Conservation (phyloP, 345 rosid species). For the Hirschfeldia incana region DNA sequence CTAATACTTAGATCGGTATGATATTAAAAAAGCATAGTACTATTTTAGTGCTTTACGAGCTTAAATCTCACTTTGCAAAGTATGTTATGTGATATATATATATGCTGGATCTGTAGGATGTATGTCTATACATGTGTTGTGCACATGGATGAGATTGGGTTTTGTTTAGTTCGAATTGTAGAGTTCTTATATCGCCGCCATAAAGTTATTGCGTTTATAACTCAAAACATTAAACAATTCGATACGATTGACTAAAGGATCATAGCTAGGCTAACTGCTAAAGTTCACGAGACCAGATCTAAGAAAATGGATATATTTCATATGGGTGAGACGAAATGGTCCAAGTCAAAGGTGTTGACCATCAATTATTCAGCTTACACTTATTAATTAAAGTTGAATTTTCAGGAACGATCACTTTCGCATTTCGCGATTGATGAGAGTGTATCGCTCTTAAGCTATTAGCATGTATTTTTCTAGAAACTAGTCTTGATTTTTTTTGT, state of each 20-base stretch:
- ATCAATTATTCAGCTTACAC: conserved; percentile 7
- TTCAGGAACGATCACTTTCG: not conserved
- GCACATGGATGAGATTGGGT: conserved; percentile 32
- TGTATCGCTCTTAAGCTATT: not conserved
- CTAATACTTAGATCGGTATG: conserved; percentile 10
- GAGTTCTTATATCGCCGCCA: not conserved
- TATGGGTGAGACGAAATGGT: conserved; percentile 26
- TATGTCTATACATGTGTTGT: conserved; percentile 24
- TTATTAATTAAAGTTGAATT: not conserved
- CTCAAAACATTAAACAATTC: conserved; percentile 13
- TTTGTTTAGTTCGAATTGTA: conserved; percentile 12
- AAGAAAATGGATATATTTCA: not conserved
- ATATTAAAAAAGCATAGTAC: conserved; percentile 5
- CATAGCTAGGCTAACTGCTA: conserved; percentile 35
- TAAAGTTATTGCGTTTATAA: conserved; percentile 5
- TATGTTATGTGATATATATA: not conserved
- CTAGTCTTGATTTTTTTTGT: not conserved
- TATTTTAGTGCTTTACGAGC: conserved; percentile 10
- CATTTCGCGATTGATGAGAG: not conserved
- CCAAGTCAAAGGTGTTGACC: conserved; percentile 39
- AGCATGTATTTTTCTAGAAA: not conserved
- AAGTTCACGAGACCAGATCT: conserved; percentile 40
- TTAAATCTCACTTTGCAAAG: conserved; percentile 19
- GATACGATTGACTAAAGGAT: conserved; percentile 26
- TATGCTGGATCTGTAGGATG: conserved; percentile 31